Percentiles rank a stretch among this genome's conserved stretches.
Conservation (phyloP, 1,139 yeast genomes). For the Geotrichum carabidarum region DNA sequence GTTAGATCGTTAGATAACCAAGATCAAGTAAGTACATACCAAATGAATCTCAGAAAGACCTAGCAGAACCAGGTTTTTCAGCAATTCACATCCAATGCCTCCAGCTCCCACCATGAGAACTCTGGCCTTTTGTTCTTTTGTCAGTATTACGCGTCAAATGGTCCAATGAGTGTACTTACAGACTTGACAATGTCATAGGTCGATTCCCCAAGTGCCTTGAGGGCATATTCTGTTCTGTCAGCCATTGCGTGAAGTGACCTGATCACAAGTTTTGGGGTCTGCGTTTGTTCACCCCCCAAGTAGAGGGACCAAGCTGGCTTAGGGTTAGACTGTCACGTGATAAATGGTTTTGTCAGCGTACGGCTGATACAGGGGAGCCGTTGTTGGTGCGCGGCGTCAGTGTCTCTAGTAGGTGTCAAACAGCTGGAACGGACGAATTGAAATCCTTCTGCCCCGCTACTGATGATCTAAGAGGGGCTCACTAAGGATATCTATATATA, state of each 20-base stretch:
- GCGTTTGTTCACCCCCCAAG: too few species aligned
- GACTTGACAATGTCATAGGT: constrained; percentile 19
- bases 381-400: too few species aligned
- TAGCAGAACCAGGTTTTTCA: constrained; percentile 75
- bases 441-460: too few species aligned
- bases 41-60: constrained; percentile 89
- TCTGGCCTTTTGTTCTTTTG: constrained; percentile 24
- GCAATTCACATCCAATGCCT: constrained; percentile 96
- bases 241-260: too few species aligned
- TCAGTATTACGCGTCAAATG: neutral
- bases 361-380: neutral
- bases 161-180: constrained; percentile 16
- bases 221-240: too few species aligned
- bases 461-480: too few species aligned
- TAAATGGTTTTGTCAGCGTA: neutral
- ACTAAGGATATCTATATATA: too few species aligned
- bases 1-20: neutral
- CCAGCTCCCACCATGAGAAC: constrained; percentile 96
- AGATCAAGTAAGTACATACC: constrained; percentile 30
- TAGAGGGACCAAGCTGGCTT: too few species aligned
- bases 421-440: too few species aligned
- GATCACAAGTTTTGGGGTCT: too few species aligned
- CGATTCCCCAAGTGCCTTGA: constrained; percentile 22
- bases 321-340: neutral
- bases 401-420: too few species aligned